Base-by-base conservation (phyloP, 2,329 filamentous ascomycete genomes). In the Curvularia hawaiiensis region DNA sequence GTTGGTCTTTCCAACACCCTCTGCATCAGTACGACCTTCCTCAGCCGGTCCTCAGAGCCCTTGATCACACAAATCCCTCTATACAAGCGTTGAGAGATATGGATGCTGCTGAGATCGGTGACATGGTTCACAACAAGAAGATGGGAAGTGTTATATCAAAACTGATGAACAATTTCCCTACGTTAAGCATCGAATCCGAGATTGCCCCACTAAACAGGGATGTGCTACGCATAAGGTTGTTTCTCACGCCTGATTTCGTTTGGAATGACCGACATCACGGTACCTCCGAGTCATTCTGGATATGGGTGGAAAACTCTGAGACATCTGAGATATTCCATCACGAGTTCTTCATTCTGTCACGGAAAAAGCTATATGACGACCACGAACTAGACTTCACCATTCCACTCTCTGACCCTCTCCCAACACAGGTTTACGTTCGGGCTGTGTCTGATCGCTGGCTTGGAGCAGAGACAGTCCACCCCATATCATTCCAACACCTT, bases 351-450 rank as follows among this genome's bases (percentile, higher is more conserved):
- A 95, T 99, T 55, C 83, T 99, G 6, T 96, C 88, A 60, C 85
- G 92, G 62, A 91, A 87, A 76, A 97, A 97, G 81, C 83, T 99
- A 2, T 87, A 96, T 65, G 93, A 98, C 73, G 91, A 95, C n/a
- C 95, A 99, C 67, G 95, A 99, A 77, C 85, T 99, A 47, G 97
- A 95, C 77, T 99, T 99, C 69, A 98, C 95, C 0, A 99, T 99
- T 48, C 95, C 96, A 0, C 80, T 99, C 1, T 90, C 93, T 0
- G 95, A 99, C 72, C 96, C 95, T 1, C 79, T 99, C 3, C 95
- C 95, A 0, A 92, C 90, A 28, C 95, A 99, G 75, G 97, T 99
- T 43, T 99, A 99, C 69, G 91, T 99, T 20, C 87, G 94, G 62
- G 91, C 92, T 18, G 89, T 99, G 3, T 98, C 94, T 4, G 96